A percentile compares a stretch with the other conserved stretches of the same genome.
Evolutionary conservation across 176 grass and related monocot genomes (phyloP).

Genomic region (Urochloa ruziziensis): DNA sequence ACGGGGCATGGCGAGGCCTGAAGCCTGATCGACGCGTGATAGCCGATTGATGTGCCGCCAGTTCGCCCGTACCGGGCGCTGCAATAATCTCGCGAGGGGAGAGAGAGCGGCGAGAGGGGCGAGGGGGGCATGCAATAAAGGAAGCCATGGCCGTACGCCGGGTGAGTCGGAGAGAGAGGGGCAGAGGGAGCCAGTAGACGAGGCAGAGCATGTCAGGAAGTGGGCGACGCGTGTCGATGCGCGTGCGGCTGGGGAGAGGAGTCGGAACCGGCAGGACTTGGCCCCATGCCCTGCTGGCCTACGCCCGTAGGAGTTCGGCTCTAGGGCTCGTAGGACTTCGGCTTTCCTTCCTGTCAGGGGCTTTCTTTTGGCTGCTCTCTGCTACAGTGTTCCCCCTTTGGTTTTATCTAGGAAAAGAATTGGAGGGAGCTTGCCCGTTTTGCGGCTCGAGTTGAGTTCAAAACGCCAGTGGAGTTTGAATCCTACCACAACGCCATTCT

Average conservation of each 20-base stretch:
- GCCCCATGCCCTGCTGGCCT: not conserved
- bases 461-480: not conserved
- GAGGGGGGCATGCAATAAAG: not conserved
- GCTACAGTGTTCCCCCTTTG: not conserved
- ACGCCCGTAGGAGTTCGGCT: not conserved
- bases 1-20: not conserved
- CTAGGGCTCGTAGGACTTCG: constrained; percentile 35
- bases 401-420: not conserved
- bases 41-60: constrained; percentile 22
- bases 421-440: not conserved
- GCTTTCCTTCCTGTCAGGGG: constrained; percentile 20
- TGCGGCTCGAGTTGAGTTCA: not conserved
- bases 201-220: constrained; percentile 3
- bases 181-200: no score
- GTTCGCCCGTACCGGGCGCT: constrained; percentile 11
- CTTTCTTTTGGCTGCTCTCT: constrained; percentile 7
- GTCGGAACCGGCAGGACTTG: not conserved
- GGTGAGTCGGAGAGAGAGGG: not conserved
- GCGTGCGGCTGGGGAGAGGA: not conserved
- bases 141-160: not conserved
- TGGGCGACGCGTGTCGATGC: constrained; percentile 37
- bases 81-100: not conserved
- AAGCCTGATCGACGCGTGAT: not conserved
- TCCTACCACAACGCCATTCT: not conserved
- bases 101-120: not conserved